Percentiles rank a stretch among this genome's conserved stretches.
phyloP scores from a whole-genome alignment of 2,329 filamentous ascomycete genomes.

The Hymenotorrendiella dingleyae region DNA sequence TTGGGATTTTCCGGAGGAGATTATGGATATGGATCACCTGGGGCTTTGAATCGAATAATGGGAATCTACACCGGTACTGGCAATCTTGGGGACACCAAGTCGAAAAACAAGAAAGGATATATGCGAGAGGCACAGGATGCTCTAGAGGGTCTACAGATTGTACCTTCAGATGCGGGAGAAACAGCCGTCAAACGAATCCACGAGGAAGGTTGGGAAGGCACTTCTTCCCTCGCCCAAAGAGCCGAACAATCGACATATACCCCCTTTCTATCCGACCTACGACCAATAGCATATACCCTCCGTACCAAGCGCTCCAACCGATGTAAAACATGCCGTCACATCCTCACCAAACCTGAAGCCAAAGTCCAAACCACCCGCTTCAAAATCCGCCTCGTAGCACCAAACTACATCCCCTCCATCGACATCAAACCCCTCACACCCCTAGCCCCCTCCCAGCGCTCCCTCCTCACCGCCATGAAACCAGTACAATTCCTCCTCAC shows the following conservation, averaged over 20 bases:
- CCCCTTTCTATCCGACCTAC: conserved; percentile 65
- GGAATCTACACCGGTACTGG: conserved; percentile 74
- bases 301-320: conserved; percentile 92
- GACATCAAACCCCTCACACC: conserved; percentile 58
- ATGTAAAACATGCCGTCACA: conserved; percentile 87
- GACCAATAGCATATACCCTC: conserved; percentile 75
- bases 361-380: conserved; percentile 87
- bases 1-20: conserved; percentile 50
- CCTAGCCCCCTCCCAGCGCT: conserved; percentile 22
- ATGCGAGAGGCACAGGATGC: conserved; percentile 74
- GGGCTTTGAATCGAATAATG: conserved; percentile 83
- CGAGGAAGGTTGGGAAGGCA: conserved; percentile 56
- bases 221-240: conserved; percentile 48
- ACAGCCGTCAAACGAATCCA: conserved; percentile 50
- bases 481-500: conserved; percentile 80
- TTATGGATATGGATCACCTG: conserved; percentile 65
- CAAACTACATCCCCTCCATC: conserved; percentile 81
- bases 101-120: conserved; percentile 59
- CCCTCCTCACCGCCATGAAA: conserved; percentile 34
- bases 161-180: conserved; percentile 47
- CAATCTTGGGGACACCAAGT: conserved; percentile 56
- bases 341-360: conserved; percentile 87
- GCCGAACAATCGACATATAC: conserved; percentile 40
- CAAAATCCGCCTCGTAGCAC: conserved; percentile 84
- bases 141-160: conserved; percentile 65